Percentiles rank a stretch among this genome's conserved stretches.
These are phyloP conservation scores for Saitozyma podzolica DNA, from an alignment of 768 basidiomycete genomes.

Conservation along the genomic window DNA sequence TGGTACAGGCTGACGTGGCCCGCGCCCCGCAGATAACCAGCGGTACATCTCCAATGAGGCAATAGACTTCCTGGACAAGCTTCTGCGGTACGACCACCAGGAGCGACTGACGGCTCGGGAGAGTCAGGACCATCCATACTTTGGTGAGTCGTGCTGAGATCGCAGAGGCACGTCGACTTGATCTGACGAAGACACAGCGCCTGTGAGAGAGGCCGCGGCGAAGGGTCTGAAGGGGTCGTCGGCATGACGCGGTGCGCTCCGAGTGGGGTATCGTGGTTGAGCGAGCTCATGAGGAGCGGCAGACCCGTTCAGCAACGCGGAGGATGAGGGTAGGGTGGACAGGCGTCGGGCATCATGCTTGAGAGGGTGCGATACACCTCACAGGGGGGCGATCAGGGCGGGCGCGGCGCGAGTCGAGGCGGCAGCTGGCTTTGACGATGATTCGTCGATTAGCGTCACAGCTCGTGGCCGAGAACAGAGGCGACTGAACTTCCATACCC, in stretches of 20 bases:
- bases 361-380: too few species aligned
- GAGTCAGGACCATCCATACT: slow-evolving; percentile 89
- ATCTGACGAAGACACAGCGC: slow-evolving; percentile 13
- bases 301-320: too few species aligned
- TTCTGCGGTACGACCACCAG: slow-evolving; percentile 95
- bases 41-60: slow-evolving; percentile 96
- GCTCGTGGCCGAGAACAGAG: too few species aligned
- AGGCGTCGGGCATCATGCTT: too few species aligned
- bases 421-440: too few species aligned
- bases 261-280: too few species aligned
- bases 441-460: too few species aligned
- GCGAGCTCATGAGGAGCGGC: too few species aligned
- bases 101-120: slow-evolving; percentile 92
- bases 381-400: too few species aligned
- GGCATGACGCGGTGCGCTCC: not conserved
- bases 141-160: slow-evolving; percentile 55
- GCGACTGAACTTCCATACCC: too few species aligned
- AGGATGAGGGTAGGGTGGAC: too few species aligned
- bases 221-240: not conserved
- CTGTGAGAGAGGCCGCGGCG: slow-evolving; percentile 34
- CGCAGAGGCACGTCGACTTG: not conserved
- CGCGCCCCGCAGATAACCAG: slow-evolving; percentile 64
- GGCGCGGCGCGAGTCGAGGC: too few species aligned
- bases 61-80: slow-evolving; percentile 91
- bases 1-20: not conserved